phyloP scores from a whole-genome alignment of 2,329 filamentous ascomycete species.

The Pseudogymnoascus sp. region DNA sequence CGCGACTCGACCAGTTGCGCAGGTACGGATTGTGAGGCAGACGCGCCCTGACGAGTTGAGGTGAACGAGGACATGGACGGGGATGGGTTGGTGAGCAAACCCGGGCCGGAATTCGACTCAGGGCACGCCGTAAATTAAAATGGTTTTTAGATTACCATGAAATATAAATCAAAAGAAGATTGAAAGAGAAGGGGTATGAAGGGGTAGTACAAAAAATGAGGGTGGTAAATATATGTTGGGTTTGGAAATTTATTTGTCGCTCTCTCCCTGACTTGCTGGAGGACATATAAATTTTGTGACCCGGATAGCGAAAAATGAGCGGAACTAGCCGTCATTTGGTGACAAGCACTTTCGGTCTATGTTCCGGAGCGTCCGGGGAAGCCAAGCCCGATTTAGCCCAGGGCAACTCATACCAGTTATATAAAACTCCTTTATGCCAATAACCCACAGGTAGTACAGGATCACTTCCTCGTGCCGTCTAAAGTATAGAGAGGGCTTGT shows the following conservation, averaged over 20 bases:
- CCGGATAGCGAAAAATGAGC: constrained; percentile 6
- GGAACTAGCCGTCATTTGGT: constrained; percentile 8
- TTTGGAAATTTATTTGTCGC: neutral
- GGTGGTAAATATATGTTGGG: constrained; percentile 4
- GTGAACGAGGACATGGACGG: constrained; percentile 3
- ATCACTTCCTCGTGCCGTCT: neutral
- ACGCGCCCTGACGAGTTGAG: neutral
- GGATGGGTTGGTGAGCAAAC: neutral
- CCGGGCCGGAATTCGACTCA: constrained; percentile 3
- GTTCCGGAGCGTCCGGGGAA: constrained; percentile 5
- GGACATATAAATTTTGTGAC: constrained; percentile 10
- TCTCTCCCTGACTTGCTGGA: neutral
- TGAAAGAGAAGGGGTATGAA: neutral
- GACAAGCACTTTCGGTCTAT: neutral
- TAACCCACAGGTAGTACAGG: neutral
- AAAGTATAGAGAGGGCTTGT: neutral
- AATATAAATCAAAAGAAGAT: constrained; percentile 4
- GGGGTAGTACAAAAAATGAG: neutral
- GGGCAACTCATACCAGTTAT: neutral
- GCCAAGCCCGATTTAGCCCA: neutral
- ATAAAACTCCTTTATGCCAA: neutral
- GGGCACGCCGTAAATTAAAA: neutral
- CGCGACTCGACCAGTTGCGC: constrained; percentile 45
- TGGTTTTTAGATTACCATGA: constrained; percentile 2
- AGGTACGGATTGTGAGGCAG: neutral